These are phyloP conservation scores for Sporothrix luriei DNA, from an alignment of 2,329 filamentous ascomycete genomes.

Conservation along the genomic window DNA sequence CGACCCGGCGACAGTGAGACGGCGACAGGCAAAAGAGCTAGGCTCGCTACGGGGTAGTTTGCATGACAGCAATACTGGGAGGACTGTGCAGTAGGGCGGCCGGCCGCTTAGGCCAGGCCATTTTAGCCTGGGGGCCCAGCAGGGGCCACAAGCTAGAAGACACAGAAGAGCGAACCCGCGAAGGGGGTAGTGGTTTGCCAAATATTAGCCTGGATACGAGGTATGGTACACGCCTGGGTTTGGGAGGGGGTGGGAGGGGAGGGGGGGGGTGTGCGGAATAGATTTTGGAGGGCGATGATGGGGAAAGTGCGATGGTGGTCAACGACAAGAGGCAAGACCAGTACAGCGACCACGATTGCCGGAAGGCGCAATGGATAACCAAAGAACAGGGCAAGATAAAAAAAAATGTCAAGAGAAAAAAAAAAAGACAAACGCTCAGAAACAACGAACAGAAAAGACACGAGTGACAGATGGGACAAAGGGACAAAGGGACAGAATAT, in stretches of 20 bases:
- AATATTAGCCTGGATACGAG: conserved; percentile 29
- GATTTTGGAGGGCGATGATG: background rate
- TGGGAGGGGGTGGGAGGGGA: conserved; percentile 3
- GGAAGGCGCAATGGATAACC: conserved; percentile 5
- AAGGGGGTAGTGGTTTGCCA: conserved; percentile 1
- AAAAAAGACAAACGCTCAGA: no score
- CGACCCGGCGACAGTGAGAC: background rate
- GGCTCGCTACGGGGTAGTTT: background rate
- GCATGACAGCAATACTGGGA: background rate
- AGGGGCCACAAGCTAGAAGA: conserved; percentile 16
- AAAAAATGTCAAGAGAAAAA: no score
- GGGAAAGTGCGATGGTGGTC: conserved; percentile 7
- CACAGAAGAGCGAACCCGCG: conserved; percentile 11
- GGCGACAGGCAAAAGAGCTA: conserved; percentile 7
- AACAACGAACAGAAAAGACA: no score
- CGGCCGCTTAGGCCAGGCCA: conserved; percentile 6
- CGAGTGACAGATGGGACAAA: background rate
- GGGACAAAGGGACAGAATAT: background rate
- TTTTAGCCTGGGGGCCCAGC: conserved; percentile 8
- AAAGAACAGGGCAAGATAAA: background rate
- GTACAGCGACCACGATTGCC: conserved; percentile 3
- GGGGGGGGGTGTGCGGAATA: background rate
- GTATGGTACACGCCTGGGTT: conserved; percentile 19
- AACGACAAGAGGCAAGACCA: background rate
- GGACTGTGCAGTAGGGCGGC: background rate